These are phyloP conservation scores for Scenedesmus sp. DNA, from an alignment of 163 green algal genomes.

Conservation along the genomic window DNA sequence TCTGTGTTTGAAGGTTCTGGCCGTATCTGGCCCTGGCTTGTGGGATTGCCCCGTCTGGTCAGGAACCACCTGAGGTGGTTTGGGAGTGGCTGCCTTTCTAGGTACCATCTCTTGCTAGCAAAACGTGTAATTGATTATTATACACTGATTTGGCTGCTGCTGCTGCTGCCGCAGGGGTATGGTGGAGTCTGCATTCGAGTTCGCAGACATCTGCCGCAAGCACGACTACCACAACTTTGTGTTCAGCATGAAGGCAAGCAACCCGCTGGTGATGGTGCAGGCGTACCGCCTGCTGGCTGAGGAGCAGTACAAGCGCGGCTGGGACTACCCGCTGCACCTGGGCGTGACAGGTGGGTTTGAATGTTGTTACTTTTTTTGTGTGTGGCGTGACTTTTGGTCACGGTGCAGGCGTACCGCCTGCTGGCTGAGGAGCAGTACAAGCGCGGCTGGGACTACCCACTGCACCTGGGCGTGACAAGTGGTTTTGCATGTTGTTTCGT, in stretches of 20 bases:
- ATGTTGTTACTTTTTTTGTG: background rate
- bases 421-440: constrained; percentile 93
- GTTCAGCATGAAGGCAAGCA: constrained; percentile 99
- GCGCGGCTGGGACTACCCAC: constrained; percentile 96
- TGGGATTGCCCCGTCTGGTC: no score
- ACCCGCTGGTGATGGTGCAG: constrained; percentile 98
- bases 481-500: background rate
- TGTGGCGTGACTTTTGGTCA: background rate
- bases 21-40: no score
- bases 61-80: no score
- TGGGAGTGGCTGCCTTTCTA: no score
- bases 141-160: background rate
- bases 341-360: constrained; percentile 87
- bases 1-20: no score
- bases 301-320: constrained; percentile 92
- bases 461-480: constrained; percentile 98
- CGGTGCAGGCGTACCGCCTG: constrained; percentile 81
- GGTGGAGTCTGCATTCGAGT: constrained; percentile 98
- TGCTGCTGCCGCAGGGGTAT: constrained; percentile 78
- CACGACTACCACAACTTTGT: constrained; percentile 99
- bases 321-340: constrained; percentile 99
- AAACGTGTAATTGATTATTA: background rate
- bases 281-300: constrained; percentile 94
- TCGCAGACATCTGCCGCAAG: constrained; percentile 98
- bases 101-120: background rate